Conservation (phyloP, 2,329 filamentous ascomycete species). For the Epichloe sylvatica region DNA sequence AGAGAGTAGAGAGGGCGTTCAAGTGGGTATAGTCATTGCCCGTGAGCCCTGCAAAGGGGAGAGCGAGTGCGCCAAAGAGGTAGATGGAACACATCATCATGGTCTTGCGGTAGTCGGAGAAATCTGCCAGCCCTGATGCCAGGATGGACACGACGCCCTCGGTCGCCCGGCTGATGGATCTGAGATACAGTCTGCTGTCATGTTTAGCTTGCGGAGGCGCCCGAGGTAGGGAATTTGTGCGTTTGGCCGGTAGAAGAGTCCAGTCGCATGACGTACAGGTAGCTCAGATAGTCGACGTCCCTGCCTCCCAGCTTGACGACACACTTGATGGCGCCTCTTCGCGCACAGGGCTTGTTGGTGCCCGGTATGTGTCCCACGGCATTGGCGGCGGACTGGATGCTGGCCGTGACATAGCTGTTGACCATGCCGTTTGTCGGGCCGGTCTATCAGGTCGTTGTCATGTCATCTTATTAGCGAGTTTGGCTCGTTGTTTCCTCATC, state of each 20-base stretch:
- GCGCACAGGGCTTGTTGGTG: conserved; percentile 9
- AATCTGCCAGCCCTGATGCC: conserved; percentile 8
- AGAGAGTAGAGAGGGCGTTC: conserved; percentile 8
- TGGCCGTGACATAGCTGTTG: conserved; percentile 10
- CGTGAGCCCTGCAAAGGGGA: conserved; percentile 9
- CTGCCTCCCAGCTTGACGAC: conserved; percentile 9
- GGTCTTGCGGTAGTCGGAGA: conserved; percentile 10
- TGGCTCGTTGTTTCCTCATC: too few species aligned
- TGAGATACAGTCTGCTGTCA: conserved; percentile 7
- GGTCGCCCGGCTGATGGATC: conserved; percentile 8
- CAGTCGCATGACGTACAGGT: conserved; percentile 5
- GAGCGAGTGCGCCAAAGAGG: conserved; percentile 9
- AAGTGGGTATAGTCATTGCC: conserved; percentile 8
- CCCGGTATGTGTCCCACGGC: conserved; percentile 9
- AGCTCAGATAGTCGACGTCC: conserved; percentile 11
- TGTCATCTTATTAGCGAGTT: too few species aligned
- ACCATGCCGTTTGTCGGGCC: conserved; percentile 10
- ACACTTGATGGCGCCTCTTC: conserved; percentile 9
- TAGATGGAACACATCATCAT: conserved; percentile 12
- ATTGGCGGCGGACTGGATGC: conserved; percentile 10
- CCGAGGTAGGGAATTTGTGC: too few species aligned
- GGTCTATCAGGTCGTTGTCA: conserved; percentile 2
- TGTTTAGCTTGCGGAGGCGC: neutral
- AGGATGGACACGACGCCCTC: conserved; percentile 10
- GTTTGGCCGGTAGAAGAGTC: neutral